Percentiles rank a stretch among this genome's conserved stretches.
Conservation (phyloP, 192 early-diverging fungal species). For the Coemansia sp. region DNA sequence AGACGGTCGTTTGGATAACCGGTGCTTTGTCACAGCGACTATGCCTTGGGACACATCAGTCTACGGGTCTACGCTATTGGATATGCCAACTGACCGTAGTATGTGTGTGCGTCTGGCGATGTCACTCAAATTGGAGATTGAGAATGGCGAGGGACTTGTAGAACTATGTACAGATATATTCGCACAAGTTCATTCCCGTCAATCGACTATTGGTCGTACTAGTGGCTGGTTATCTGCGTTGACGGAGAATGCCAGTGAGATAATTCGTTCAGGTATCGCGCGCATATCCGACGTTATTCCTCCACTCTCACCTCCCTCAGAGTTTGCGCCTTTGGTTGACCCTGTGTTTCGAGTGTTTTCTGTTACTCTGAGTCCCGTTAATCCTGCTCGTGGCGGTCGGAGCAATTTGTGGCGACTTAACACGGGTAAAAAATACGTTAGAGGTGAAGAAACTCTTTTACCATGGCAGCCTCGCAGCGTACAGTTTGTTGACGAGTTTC, state of each 20-base stretch:
- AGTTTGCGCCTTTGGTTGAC: conserved; percentile 19
- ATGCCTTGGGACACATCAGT: conserved; percentile 80
- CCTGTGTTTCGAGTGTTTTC: conserved; percentile 62
- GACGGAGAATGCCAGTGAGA: conserved; percentile 15
- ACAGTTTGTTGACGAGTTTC: conserved; percentile 62
- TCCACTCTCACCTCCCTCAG: background rate
- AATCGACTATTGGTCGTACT: conserved; percentile 13
- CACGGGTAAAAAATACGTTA: conserved; percentile 68
- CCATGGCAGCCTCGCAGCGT: conserved; percentile 75
- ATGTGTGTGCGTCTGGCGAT: conserved; percentile 64
- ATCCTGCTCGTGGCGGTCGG: conserved; percentile 58
- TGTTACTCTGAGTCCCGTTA: conserved; percentile 55
- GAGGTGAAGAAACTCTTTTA: conserved; percentile 70
- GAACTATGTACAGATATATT: conserved; percentile 63
- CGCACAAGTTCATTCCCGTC: conserved; percentile 62
- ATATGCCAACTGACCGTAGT: conserved; percentile 62
- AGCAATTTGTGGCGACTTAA: conserved; percentile 70
- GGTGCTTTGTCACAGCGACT: conserved; percentile 59
- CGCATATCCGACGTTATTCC: conserved; percentile 8
- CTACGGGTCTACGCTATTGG: conserved; percentile 67
- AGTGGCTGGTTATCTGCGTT: conserved; percentile 25
- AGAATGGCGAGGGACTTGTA: conserved; percentile 62
- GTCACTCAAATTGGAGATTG: conserved; percentile 60
- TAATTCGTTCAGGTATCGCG: conserved; percentile 4
- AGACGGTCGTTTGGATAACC: conserved; percentile 62